phyloP scores from a whole-genome alignment of 257 asterid genomes.

The Rehmannia glutinosa region DNA sequence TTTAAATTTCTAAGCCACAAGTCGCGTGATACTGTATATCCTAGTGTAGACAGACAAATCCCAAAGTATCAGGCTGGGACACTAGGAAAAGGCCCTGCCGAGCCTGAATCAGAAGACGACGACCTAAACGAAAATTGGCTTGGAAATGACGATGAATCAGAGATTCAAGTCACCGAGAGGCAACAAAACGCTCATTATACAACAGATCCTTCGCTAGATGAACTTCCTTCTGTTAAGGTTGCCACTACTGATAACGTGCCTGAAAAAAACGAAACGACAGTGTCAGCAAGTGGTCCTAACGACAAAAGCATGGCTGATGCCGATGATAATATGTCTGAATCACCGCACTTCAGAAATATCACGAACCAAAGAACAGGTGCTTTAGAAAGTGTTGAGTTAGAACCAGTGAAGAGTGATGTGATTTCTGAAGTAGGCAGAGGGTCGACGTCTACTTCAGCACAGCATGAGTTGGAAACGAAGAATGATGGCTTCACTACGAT shows the following conservation, averaged over 20 bases:
- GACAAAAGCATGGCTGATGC: conserved; percentile 10
- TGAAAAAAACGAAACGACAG: conserved; percentile 1
- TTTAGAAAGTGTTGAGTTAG: conserved; percentile 12
- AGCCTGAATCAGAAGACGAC: conserved; percentile 47
- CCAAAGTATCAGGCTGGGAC: conserved; percentile 23
- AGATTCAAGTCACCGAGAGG: conserved; percentile 25
- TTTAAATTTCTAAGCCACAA: conserved; percentile 26
- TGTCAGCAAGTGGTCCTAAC: conserved; percentile 17
- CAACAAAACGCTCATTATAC: conserved; percentile 15
- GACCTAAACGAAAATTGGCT: conserved; percentile 56
- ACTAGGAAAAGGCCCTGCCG: conserved; percentile 26
- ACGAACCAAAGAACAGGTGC: neutral
- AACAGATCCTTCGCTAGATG: conserved; percentile 7
- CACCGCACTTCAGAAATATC: conserved; percentile 4
- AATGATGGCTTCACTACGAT: conserved; percentile 14
- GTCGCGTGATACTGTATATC: conserved; percentile 20
- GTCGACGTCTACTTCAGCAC: conserved; percentile 21
- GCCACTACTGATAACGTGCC: conserved; percentile 1
- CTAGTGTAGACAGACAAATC: too few relatives aligned
- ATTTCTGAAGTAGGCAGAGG: conserved; percentile 4
- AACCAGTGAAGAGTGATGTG: conserved; percentile 14
- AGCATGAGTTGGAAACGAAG: conserved; percentile 1
- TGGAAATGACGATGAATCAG: conserved; percentile 36
- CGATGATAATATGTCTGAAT: conserved; percentile 42
- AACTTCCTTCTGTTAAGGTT: conserved; percentile 15